Conservation (phyloP, 768 basidiomycete species). For the Porphyrellus cyaneotinctus region DNA sequence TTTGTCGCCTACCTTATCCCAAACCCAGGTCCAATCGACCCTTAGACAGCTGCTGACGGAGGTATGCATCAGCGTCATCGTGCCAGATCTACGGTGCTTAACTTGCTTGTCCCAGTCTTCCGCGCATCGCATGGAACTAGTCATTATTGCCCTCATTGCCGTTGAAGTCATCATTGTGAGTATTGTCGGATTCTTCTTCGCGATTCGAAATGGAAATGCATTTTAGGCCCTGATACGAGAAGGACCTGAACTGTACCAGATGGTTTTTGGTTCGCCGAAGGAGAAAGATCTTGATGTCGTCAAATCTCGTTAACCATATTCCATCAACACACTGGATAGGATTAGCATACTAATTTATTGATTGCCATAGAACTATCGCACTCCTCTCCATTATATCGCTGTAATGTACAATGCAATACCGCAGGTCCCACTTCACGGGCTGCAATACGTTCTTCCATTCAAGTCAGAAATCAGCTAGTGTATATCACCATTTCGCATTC, state of each 20-base stretch:
- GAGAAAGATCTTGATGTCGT: slow-evolving; percentile 4
- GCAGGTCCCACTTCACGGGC: background rate
- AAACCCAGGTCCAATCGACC: slow-evolving; percentile 70
- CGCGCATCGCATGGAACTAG: slow-evolving; percentile 88
- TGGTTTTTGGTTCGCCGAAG: slow-evolving; percentile 29
- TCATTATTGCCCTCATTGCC: slow-evolving; percentile 92
- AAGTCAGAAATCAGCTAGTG: background rate
- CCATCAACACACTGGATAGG: background rate
- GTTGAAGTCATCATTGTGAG: slow-evolving; percentile 91
- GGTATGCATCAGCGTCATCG: slow-evolving; percentile 30
- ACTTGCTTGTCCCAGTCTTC: slow-evolving; percentile 56
- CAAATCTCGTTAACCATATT: slow-evolving; percentile 3
- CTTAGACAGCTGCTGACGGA: slow-evolving; percentile 86
- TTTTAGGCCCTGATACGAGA: slow-evolving; percentile 71
- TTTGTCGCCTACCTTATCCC: background rate
- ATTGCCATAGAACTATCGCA: slow-evolving; percentile 2
- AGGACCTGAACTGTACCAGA: slow-evolving; percentile 71
- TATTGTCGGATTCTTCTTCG: background rate
- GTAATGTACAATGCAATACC: slow-evolving; percentile 6
- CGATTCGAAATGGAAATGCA: background rate
- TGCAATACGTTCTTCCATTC: background rate
- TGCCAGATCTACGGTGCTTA: background rate
- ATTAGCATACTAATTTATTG: background rate
- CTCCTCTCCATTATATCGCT: slow-evolving; percentile 1
- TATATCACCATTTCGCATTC: background rate